Base-by-base conservation (phyloP, 768 basidiomycete genomes). In the Chiua virens region DNA sequence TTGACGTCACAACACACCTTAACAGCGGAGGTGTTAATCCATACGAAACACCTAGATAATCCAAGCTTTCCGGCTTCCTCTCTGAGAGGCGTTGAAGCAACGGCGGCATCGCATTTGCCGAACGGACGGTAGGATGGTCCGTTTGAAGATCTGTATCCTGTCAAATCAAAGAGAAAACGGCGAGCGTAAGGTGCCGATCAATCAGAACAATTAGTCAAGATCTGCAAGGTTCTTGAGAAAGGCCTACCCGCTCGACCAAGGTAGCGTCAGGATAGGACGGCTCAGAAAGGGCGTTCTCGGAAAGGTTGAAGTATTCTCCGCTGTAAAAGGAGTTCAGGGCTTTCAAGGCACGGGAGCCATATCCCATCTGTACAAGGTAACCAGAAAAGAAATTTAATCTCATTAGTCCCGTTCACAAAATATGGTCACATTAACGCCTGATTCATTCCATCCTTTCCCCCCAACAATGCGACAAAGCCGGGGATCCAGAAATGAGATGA, bases 1-100 rank as follows among this genome's bases (percentile, higher is more conserved):
- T 34, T 34, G 15, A 34, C 34, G 34, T 17, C 10, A 25, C 27
- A 5, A 58, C 73, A 14, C 43, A 86, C 86, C 87, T 76, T 36
- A 98, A 79, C 1, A 98, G 76, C 56, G 82, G 86, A 6, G 90
- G 80, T 0, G 95, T 98, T 44, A 99, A 74, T 7, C 97, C 97
- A 65, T 96, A 99, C 14, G 93, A 96, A 3, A 98, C 96, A 40
- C 97, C 96, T 7, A 99, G 76, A 63, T 96, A 99, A 69, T 98
- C 96, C 21, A 99, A 76, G 27, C 71, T 76, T 64, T 98, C 94
- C 0, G 96, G 96, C 67, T 87, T 89, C 28, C 89, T 80, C 65
- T 98, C 95, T 2, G 89, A 83, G 5, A 98, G 78, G 4, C 93
- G 83, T 61, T 95, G 92, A 2, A 99, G 79, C 5, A 99, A 79